These are phyloP conservation scores for Zygosaccharomyces pseudorouxii DNA, from an alignment of 805 yeast species.

Conservation along the genomic window DNA sequence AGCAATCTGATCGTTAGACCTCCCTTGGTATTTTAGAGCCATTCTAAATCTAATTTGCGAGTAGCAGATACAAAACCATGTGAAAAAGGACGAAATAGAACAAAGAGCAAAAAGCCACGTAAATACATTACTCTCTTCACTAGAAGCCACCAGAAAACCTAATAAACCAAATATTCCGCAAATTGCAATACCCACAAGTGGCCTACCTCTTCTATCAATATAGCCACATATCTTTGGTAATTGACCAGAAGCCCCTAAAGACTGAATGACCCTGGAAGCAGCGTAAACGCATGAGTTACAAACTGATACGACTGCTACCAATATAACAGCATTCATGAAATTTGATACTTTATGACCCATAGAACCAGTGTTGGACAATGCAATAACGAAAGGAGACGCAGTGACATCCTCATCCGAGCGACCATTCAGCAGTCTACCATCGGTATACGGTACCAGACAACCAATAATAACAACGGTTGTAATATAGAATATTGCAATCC, in stretches of 20 bases:
- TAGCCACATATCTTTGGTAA: slow-evolving; percentile 46
- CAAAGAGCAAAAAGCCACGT: slow-evolving; percentile 74
- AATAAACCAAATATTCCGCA: slow-evolving; percentile 49
- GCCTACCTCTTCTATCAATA: slow-evolving; percentile 51
- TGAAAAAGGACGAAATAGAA: slow-evolving; percentile 70
- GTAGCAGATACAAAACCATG: slow-evolving; percentile 72
- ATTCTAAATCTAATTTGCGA: slow-evolving; percentile 65
- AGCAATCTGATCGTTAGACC: slow-evolving; percentile 51
- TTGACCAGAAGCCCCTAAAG: slow-evolving; percentile 48
- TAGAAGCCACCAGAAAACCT: slow-evolving; percentile 59
- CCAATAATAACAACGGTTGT: slow-evolving; percentile 52
- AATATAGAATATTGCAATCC: slow-evolving; percentile 56
- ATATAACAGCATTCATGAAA: slow-evolving; percentile 55
- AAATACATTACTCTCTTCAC: slow-evolving; percentile 54
- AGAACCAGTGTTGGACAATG: slow-evolving; percentile 43
- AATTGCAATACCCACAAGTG: slow-evolving; percentile 44
- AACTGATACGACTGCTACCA: slow-evolving; percentile 55
- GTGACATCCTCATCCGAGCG: slow-evolving; percentile 42
- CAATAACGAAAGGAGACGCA: slow-evolving; percentile 50
- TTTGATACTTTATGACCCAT: slow-evolving; percentile 48
- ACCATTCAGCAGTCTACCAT: slow-evolving; percentile 44
- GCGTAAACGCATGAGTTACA: slow-evolving; percentile 60
- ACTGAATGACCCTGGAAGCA: slow-evolving; percentile 51
- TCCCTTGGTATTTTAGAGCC: slow-evolving; percentile 50
- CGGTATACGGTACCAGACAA: slow-evolving; percentile 66